Base-by-base conservation (phyloP, 192 early-diverging fungal species). In the Linnemannia zychae region DNA sequence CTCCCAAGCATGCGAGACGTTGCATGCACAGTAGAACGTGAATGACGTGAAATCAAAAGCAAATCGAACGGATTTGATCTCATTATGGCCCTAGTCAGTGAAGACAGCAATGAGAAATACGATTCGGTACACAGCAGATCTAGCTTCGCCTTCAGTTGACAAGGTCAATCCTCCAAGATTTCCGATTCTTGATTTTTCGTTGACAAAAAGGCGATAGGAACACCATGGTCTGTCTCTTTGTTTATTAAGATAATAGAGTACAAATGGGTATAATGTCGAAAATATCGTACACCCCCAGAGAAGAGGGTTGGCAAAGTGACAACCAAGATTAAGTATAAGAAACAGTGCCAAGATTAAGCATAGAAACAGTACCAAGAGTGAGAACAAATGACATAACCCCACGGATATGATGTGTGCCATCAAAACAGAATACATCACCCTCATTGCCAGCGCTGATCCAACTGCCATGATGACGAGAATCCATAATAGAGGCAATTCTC, bases 1-100 rank as follows among this genome's bases (percentile, higher is more conserved):
- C 12, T 67, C 60, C 74, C 74, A 80, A 44, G 50, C 79, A 3
- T 69, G 33, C 36, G 75, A 31, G 22, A 71, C 68, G 65, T 81
- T 73, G 74, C 79, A 81, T 4, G 74, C 73, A 24, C 74, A 75
- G 46, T 81, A 81, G 24, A 75, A 75, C 5, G 75, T 69, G 15
- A 37, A 46, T 2, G 53, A 0, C 0, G 31, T 16, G 12, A 33
- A 28, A 1, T 67, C 40, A 20, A 52, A 81, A 33, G 53, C 73
- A 0, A n/a, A 31, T 17, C 22, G 48, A 9, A 75, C 75, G 31
- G 74, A 73, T 3, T 71, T 69, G 37, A 80, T 80, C 73, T 80
- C 79, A 4, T 2, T 69, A 16, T 38, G 66, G 13, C 79, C 79
- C 57, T 80, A 72, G 37, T 75, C 73, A 4, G 79, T 80, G 38